These are phyloP conservation scores for Achaetomium macrosporum DNA, from an alignment of 2,329 filamentous ascomycete species.

Conservation along the genomic window DNA sequence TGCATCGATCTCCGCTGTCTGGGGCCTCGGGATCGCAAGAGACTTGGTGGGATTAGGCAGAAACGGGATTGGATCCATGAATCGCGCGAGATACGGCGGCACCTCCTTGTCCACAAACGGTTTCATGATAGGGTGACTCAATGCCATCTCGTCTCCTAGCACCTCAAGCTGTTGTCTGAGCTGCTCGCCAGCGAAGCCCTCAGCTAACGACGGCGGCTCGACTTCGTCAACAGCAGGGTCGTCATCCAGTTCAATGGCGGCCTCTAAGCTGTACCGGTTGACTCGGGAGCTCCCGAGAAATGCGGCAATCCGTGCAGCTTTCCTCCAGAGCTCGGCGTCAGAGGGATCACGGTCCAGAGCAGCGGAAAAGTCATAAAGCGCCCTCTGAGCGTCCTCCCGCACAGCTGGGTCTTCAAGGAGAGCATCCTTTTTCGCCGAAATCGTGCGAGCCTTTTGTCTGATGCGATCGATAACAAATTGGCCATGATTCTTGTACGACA, in stretches of 20 bases:
- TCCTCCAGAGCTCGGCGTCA: conserved; percentile 61
- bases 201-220: conserved; percentile 56
- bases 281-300: conserved; percentile 53
- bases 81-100: conserved; percentile 45
- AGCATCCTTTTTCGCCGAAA: conserved; percentile 24
- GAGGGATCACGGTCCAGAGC: conserved; percentile 61
- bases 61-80: conserved; percentile 57
- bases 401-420: conserved; percentile 36
- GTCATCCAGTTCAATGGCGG: conserved; percentile 61
- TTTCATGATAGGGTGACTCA: conserved; percentile 56
- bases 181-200: conserved; percentile 58
- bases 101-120: conserved; percentile 51
- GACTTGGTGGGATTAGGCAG: conserved; percentile 47
- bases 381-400: conserved; percentile 36
- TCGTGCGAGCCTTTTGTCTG: conserved; percentile 42
- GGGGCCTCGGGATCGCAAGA: conserved; percentile 30
- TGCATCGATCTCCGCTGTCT: conserved; percentile 14
- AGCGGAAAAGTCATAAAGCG: conserved; percentile 51
- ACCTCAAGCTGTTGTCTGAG: conserved; percentile 50
- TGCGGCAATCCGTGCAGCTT: conserved; percentile 51
- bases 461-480: conserved; percentile 81
- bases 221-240: conserved; percentile 58
- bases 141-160: conserved; percentile 49
- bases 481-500: conserved; percentile 92
- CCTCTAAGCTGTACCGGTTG: conserved; percentile 58